Evolutionary conservation across 2,329 filamentous ascomycete species (phyloP).

Genomic region (Fusarium liriodendri): DNA sequence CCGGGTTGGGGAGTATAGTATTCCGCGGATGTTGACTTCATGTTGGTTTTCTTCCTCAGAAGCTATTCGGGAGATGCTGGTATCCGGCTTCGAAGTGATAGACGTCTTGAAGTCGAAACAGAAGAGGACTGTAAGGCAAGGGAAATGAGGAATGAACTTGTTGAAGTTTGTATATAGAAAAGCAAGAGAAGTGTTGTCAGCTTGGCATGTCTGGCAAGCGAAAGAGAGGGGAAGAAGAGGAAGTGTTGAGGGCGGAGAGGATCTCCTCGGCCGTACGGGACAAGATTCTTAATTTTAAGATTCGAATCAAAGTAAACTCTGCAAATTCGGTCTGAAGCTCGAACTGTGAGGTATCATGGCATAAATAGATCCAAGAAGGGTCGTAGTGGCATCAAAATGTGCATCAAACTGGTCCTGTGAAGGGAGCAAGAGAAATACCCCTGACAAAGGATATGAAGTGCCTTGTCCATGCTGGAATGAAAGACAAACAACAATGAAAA

Average conservation of each 20-base stretch:
- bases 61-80: background rate
- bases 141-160: background rate
- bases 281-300: background rate
- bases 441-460: background rate
- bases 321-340: background rate
- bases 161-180: background rate
- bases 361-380: background rate
- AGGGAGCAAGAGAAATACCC: background rate
- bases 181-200: background rate
- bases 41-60: background rate
- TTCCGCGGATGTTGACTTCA: background rate
- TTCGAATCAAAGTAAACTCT: background rate
- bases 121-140: background rate
- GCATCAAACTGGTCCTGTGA: background rate
- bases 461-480: background rate
- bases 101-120: background rate
- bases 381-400: background rate
- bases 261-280: background rate
- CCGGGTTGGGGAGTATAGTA: background rate
- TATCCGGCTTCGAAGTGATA: background rate
- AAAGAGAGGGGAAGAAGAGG: background rate
- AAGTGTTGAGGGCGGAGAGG: background rate
- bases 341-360: background rate
- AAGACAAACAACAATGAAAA: background rate
- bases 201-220: background rate